Conservation (phyloP, 1,284 basidiomycete species). For the Farysia itapuensis region DNA sequence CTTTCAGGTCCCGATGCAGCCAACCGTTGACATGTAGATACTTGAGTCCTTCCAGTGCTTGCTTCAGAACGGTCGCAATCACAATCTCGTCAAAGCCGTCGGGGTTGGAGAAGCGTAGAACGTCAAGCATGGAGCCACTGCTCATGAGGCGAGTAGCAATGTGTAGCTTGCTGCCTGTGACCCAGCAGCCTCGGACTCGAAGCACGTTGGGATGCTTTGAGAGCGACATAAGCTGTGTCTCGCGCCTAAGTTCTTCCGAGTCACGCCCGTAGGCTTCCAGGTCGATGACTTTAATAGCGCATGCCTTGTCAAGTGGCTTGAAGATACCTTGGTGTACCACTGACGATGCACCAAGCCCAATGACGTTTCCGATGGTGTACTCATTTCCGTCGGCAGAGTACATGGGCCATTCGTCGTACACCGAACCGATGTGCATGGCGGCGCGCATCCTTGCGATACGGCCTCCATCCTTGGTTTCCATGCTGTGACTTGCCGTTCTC, state of each 20-base stretch:
- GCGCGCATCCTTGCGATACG: slow-evolving; percentile 31
- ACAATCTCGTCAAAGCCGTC: slow-evolving; percentile 86
- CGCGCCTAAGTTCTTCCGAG: slow-evolving; percentile 67
- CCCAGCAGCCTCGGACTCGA: slow-evolving; percentile 84
- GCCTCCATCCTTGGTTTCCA: too few species aligned
- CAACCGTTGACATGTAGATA: slow-evolving; percentile 85
- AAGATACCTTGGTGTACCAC: slow-evolving; percentile 78
- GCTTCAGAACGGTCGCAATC: slow-evolving; percentile 76
- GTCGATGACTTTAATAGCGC: slow-evolving; percentile 84
- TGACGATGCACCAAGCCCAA: slow-evolving; percentile 80
- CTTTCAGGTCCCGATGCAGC: slow-evolving; percentile 81
- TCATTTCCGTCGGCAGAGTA: slow-evolving; percentile 38
- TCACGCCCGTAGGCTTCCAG: slow-evolving; percentile 68
- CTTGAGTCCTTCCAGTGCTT: slow-evolving; percentile 80
- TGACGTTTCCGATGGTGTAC: slow-evolving; percentile 48
- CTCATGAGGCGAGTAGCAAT: slow-evolving; percentile 88
- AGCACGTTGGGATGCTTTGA: slow-evolving; percentile 91
- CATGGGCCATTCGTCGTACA: slow-evolving; percentile 74
- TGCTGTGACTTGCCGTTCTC: too few species aligned
- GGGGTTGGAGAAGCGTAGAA: slow-evolving; percentile 79
- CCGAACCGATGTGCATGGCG: slow-evolving; percentile 69
- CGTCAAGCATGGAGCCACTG: slow-evolving; percentile 79
- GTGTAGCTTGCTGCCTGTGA: slow-evolving; percentile 76
- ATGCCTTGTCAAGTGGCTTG: slow-evolving; percentile 65
- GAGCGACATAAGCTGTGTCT: slow-evolving; percentile 87